Conservation (phyloP, 2,329 filamentous ascomycete genomes). For the Mycogone perniciosa region DNA sequence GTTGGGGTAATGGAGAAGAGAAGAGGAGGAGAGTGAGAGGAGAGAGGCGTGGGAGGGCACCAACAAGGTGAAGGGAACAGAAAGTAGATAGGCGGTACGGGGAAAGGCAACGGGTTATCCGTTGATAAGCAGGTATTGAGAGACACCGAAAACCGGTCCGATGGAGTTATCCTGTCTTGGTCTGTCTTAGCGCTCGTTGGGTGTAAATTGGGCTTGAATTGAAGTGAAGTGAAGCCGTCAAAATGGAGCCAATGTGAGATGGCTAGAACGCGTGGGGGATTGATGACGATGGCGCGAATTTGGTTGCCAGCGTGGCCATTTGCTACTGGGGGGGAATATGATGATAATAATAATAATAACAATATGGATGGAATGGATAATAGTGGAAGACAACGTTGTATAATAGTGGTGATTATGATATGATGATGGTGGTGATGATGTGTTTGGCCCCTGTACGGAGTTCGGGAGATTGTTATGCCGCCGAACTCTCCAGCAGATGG, state of each 20-base stretch:
- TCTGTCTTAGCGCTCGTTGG: constrained; percentile 1
- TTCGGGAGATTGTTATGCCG: too few species aligned
- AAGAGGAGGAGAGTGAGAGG: neutral
- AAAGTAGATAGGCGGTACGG: too few species aligned
- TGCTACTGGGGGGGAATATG: neutral
- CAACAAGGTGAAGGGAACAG: too few species aligned
- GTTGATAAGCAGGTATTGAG: neutral
- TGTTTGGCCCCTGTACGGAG: too few species aligned
- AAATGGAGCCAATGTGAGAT: neutral
- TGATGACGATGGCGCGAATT: neutral
- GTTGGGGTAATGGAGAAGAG: neutral
- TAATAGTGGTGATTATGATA: too few species aligned
- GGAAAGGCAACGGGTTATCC: neutral
- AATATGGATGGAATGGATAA: neutral
- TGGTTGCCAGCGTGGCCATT: neutral
- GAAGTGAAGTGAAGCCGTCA: neutral
- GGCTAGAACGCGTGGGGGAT: neutral
- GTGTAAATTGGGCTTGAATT: constrained; percentile 12
- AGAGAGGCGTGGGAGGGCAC: neutral
- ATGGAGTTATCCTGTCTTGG: too few species aligned
- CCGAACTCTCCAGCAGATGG: too few species aligned
- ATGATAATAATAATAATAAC: neutral
- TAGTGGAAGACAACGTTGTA: neutral
- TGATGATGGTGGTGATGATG: too few species aligned
- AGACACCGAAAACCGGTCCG: too few species aligned